Evolutionary conservation across 2,329 filamentous ascomycete species (phyloP), one percentile per base, ranked within the genome.

Genomic region (Endoconidiophora laricicola): DNA sequence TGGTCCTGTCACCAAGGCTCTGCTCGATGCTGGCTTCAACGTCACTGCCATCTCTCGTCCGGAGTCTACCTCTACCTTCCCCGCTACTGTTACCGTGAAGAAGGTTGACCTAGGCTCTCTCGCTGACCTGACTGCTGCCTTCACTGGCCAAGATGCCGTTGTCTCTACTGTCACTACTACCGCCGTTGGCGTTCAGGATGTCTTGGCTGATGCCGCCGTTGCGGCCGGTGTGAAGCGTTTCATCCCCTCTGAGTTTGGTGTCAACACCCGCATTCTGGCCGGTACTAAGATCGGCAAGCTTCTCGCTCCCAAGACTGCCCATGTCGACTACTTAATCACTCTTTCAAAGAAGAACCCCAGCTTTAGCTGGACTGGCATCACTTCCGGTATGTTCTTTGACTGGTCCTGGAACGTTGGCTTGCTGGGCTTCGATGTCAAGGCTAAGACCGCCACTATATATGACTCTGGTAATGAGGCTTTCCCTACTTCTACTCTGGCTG

Each of bases 221-320:
- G 68, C 69, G 3, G 75, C 76, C 3, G 76, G 77, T 4, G 75
- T 82, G 0, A 68, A 76, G 58, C 69, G 76, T 10, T 78, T 80
- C 63, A 61, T 82, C 29, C 76, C 78, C 2, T 73, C 73, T 2
- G 77, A 81, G 53, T 82, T 70, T 45, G 67, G 66, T 33, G 57
- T 59, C 41, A 60, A 69, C 62, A 47, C 44, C 18, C 22, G 14
- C 2, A 18, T 16, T 42, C 6, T 38, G 40, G 48, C 50, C 5
- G 65, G 65, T 18, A 60, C 61, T 6, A 59, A 67, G 48, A 56
- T 61, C 44, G 55, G 64, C 49, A 46, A 61, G 2, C 66, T 81
- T 1, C 70, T 76, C 52, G 60, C 59, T 1, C 60, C 60, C 53
- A 83, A 83, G 59, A 44, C 69, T 20, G 58, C 63, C 7, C 54